Evolutionary conservation across 805 yeast genomes (phyloP).

Genomic region (Tetrapisispora pingtungensis): DNA sequence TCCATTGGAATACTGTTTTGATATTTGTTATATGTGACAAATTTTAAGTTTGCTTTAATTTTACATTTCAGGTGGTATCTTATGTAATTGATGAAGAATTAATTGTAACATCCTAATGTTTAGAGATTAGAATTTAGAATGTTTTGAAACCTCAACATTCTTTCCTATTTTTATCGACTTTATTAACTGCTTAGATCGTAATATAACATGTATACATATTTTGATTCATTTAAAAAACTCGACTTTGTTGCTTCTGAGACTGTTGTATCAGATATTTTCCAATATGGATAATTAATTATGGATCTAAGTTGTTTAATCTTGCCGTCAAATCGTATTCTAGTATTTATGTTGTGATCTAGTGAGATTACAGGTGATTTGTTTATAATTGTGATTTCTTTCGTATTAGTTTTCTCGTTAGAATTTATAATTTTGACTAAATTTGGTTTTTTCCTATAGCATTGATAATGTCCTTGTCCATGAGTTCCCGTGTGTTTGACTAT

Average conservation of each 20-base stretch:
- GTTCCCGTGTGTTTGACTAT: constrained; percentile 81
- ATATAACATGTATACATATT: constrained; percentile 77
- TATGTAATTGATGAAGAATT: too few species aligned
- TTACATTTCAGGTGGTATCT: too few species aligned
- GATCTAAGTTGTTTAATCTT: constrained; percentile 45
- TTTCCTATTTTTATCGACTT: neutral
- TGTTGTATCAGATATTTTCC: constrained; percentile 77
- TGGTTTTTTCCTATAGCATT: constrained; percentile 75
- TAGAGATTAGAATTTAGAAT: neutral
- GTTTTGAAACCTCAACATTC: neutral
- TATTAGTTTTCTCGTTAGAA: constrained; percentile 8
- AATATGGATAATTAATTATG: constrained; percentile 51
- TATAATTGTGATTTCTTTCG: constrained; percentile 16
- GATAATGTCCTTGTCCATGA: constrained; percentile 84
- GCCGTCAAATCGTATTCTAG: too few species aligned
- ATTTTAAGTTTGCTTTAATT: too few species aligned
- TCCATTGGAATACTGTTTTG: too few species aligned
- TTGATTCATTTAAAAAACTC: constrained; percentile 56
- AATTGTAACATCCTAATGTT: too few species aligned
- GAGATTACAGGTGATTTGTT: neutral
- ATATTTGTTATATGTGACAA: too few species aligned
- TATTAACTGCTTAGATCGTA: constrained; percentile 39
- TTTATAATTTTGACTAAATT: constrained; percentile 29
- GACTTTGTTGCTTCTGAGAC: constrained; percentile 50
- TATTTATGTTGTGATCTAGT: too few species aligned